These are phyloP conservation scores for Pythium folliculosum DNA, from an alignment of 352 stramenopile species.

Conservation along the genomic window DNA sequence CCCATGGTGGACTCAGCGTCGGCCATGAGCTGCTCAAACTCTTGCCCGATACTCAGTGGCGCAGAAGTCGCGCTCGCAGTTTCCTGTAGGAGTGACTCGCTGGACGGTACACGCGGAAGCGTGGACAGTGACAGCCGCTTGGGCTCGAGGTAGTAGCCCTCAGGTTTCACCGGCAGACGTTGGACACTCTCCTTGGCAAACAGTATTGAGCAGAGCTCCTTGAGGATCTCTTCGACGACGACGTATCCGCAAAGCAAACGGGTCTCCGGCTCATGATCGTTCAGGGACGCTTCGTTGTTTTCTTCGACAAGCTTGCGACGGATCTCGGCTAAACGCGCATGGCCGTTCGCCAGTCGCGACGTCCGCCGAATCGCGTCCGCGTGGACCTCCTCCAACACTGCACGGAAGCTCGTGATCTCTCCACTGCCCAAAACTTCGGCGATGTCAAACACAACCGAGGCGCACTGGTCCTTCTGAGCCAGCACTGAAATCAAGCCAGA, in stretches of 20 bases:
- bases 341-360: conserved; percentile 56
- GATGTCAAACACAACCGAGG: conserved; percentile 55
- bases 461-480: conserved; percentile 61
- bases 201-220: conserved; percentile 81
- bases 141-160: conserved; percentile 81
- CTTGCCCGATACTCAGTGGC: conserved; percentile 49
- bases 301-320: conserved; percentile 64
- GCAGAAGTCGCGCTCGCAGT: conserved; percentile 1
- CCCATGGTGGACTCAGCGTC: conserved; percentile 76
- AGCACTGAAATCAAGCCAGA: conserved; percentile 78
- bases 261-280: conserved; percentile 67
- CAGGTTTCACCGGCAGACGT: conserved; percentile 73
- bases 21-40: conserved; percentile 69
- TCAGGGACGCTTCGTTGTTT: conserved; percentile 61
- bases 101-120: conserved; percentile 2
- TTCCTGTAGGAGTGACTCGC: conserved; percentile 7
- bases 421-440: conserved; percentile 39
- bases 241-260: conserved; percentile 74
- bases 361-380: conserved; percentile 63
- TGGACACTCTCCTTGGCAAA: conserved; percentile 77
- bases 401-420: conserved; percentile 49
- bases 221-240: conserved; percentile 83
- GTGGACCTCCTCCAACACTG: conserved; percentile 84
- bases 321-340: conserved; percentile 38
- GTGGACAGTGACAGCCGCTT: conserved; percentile 39